Conservation (phyloP, 495 filamentous ascomycete genomes). For the Lepidopterella palustris region DNA sequence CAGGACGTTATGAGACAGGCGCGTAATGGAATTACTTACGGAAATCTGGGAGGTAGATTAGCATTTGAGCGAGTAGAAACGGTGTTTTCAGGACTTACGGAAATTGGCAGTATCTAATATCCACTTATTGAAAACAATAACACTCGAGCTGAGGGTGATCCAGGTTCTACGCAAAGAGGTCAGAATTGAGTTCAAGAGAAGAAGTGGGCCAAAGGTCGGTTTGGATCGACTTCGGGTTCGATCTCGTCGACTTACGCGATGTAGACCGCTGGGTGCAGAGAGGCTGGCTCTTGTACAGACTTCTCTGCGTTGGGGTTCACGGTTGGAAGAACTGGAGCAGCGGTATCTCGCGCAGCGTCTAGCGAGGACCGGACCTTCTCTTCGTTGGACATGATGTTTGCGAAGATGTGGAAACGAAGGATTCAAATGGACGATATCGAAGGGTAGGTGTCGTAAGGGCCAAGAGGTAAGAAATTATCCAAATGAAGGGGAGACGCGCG, state of each 20-base stretch:
- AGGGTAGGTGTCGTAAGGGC: background rate
- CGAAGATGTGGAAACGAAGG: background rate
- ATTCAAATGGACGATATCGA: background rate
- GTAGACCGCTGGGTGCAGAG: slow-evolving; percentile 81
- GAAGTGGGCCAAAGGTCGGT: background rate
- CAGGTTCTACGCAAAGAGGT: slow-evolving; percentile 56
- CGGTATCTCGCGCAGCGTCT: slow-evolving; percentile 53
- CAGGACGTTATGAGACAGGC: no score
- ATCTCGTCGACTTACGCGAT: slow-evolving; percentile 60
- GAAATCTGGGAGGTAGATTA: slow-evolving; percentile 27
- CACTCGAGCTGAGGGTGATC: slow-evolving; percentile 85
- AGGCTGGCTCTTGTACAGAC: slow-evolving; percentile 45
- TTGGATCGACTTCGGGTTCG: background rate
- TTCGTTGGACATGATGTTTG: slow-evolving; percentile 50
- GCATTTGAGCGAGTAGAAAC: background rate
- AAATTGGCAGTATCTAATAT: slow-evolving; percentile 79
- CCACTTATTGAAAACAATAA: slow-evolving; percentile 99
- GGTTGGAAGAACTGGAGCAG: slow-evolving; percentile 65
- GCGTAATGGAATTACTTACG: no score
- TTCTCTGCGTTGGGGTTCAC: slow-evolving; percentile 70
- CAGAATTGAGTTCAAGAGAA: slow-evolving; percentile 16
- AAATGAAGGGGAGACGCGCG: slow-evolving; percentile 3
- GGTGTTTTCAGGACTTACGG: slow-evolving; percentile 52
- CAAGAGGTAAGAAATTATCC: background rate
- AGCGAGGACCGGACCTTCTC: slow-evolving; percentile 77